Evolutionary conservation across 192 early-diverging fungal species (phyloP).

Genomic region (Physocladia obscura): DNA sequence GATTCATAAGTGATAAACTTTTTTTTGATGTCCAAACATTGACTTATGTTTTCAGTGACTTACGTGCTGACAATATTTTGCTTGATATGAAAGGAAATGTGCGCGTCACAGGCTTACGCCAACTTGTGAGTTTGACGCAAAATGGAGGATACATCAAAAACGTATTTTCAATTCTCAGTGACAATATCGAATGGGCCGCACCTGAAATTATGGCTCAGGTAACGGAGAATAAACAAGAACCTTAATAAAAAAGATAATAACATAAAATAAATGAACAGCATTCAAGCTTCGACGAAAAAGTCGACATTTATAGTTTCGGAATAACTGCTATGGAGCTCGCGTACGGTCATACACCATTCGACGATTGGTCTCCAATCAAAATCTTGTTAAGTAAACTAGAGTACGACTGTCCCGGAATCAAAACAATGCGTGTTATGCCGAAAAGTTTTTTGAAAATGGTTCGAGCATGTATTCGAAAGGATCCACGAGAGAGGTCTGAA

Average conservation of each 20-base stretch:
- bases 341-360: slow-evolving; percentile 54
- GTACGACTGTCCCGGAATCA: slow-evolving; percentile 49
- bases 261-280: too few species aligned
- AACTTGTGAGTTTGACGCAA: slow-evolving; percentile 43
- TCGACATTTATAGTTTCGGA: slow-evolving; percentile 62
- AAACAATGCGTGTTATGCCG: slow-evolving; percentile 38
- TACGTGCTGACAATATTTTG: slow-evolving; percentile 60
- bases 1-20: slow-evolving; percentile 55
- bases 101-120: slow-evolving; percentile 53
- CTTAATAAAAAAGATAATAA: too few species aligned
- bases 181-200: slow-evolving; percentile 61
- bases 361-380: slow-evolving; percentile 47
- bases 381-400: slow-evolving; percentile 51
- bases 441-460: slow-evolving; percentile 43
- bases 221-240: too few species aligned
- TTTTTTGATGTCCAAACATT: background rate
- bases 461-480: slow-evolving; percentile 39
- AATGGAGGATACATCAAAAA: slow-evolving; percentile 42
- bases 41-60: slow-evolving; percentile 40
- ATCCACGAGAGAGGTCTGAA: slow-evolving; percentile 38
- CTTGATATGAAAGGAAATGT: slow-evolving; percentile 54
- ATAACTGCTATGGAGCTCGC: slow-evolving; percentile 62
- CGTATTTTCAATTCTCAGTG: slow-evolving; percentile 55
- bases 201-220: slow-evolving; percentile 63
- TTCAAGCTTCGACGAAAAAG: slow-evolving; percentile 47